Conservation (phyloP, 2,329 filamentous ascomycete genomes). For the Apiospora hydei region DNA sequence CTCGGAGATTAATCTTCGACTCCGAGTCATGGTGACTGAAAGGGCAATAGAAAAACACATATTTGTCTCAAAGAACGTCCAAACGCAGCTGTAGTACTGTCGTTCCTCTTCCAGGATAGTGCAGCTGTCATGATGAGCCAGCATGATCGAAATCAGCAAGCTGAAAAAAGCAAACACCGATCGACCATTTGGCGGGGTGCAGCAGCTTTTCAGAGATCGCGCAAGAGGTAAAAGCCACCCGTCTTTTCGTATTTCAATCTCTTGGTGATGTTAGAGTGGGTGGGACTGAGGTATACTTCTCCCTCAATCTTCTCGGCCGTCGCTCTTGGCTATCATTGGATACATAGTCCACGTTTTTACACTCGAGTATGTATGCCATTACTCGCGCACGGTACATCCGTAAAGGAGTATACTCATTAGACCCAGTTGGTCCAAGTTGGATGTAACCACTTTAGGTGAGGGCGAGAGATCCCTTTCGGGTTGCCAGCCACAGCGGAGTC, state of each 20-base stretch:
- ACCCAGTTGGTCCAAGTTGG: not conserved
- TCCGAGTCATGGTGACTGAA: conserved; percentile 4
- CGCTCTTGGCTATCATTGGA: not conserved
- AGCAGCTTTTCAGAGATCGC: not conserved
- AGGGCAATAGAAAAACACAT: not conserved
- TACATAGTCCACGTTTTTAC: not conserved
- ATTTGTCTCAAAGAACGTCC: conserved; percentile 1
- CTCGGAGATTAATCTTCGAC: conserved; percentile 13
- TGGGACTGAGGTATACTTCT: not conserved
- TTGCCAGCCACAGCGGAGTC: not conserved
- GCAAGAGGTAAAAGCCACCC: not conserved
- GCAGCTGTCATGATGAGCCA: not conserved
- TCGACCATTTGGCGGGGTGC: not conserved
- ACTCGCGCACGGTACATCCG: not conserved
- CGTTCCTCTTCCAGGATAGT: not conserved
- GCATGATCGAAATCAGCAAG: not conserved
- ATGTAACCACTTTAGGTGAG: not conserved
- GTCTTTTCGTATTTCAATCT: conserved; percentile 8
- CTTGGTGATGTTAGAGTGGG: not conserved
- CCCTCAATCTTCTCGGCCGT: not conserved
- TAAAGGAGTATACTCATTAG: not conserved
- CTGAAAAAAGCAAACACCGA: not conserved
- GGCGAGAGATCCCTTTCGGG: not conserved
- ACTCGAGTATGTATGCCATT: not conserved
- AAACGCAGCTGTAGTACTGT: not conserved